Percentiles rank a stretch among this genome's conserved stretches.
Evolutionary conservation across 2,329 filamentous ascomycete genomes (phyloP).

Genomic region (Aaosphaeria arxii): DNA sequence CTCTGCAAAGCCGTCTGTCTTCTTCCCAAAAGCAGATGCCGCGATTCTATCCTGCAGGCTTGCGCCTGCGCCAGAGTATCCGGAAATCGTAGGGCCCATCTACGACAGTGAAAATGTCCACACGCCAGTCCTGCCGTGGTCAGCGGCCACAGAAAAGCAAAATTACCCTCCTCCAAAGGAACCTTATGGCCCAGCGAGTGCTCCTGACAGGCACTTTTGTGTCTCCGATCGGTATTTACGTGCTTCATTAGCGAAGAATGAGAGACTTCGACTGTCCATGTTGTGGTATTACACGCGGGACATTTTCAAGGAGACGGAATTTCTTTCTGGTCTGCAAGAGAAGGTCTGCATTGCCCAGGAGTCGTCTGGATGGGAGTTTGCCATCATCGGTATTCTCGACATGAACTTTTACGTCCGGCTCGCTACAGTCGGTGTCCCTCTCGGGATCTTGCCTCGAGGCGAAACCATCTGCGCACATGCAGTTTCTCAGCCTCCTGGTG

Average conservation of each 20-base stretch:
- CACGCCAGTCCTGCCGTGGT: too few species aligned
- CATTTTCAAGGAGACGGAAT: conserved; percentile 39
- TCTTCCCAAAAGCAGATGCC: too few species aligned
- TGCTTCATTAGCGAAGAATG: conserved; percentile 34
- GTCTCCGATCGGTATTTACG: conserved; percentile 26
- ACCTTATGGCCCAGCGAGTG: too few species aligned
- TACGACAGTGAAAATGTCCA: too few species aligned
- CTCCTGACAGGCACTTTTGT: too few species aligned
- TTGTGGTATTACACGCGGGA: conserved; percentile 47
- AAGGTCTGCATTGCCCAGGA: conserved; percentile 15
- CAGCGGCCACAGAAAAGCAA: too few species aligned
- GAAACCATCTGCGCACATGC: conserved; percentile 48
- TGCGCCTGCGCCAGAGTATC: too few species aligned
- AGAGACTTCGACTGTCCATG: conserved; percentile 36
- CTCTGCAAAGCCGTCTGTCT: too few species aligned
- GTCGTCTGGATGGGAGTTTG: conserved; percentile 46
- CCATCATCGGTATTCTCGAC: conserved; percentile 46
- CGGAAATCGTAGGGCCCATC: too few species aligned
- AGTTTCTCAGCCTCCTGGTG: conserved; percentile 28
- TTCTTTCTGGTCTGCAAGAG: conserved; percentile 25
- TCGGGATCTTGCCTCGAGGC: conserved; percentile 44
- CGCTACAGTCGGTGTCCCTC: conserved; percentile 41
- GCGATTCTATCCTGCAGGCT: too few species aligned
- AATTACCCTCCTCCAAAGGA: too few species aligned
- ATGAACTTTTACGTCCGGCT: conserved; percentile 44